Evolutionary conservation across 176 grass and related monocot genomes (phyloP), one percentile per base, ranked within the genome.

Genomic region (Tillandsia fasciculata): DNA sequence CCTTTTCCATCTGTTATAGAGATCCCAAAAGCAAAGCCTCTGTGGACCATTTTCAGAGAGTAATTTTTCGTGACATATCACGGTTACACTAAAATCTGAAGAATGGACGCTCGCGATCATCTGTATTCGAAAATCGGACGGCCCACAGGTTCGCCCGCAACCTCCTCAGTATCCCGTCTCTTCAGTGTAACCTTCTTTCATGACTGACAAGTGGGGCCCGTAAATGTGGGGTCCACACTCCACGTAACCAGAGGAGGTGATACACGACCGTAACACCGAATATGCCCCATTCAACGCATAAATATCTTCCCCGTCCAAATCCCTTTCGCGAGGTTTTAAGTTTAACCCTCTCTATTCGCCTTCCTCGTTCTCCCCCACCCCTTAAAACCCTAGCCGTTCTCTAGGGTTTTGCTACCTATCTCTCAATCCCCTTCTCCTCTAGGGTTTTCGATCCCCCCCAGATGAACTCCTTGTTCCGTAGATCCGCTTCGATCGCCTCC

Each of bases 381-480:
- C 6, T 8, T 51, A 49, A 75, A 85, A 76, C 83, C 77, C 83
- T 76, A 72, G 51, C 68, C 56, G 27, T 57, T 58, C 49, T 7
- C 65, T 65, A 48, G 79, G 76, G 75, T 80, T 79, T 76, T 42
- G 53, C 65, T 7, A 42, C 33, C 4, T 42, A 42, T n/a, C 53
- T 9, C 71, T 71, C 15, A 27, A 20, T 57, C 73, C 51, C 50
- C 33, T 51, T 52, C 11, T 18, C 22, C 33, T 26, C 75, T 54
- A 0, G 63, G 42, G 9, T 47, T 53, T 11, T 64, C 11, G 8
- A 20, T 22, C 28, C 8, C 12, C 17, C 10, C 71, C 47, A 49
- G 64, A 91, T 97, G 93, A 87, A 78, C 77, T 71, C 70, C 57
- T 77, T 92, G 68, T 58, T 97, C 42, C 89, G 89, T 64, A 79